Evolutionary conservation across 2,329 filamentous ascomycete species (phyloP).

Genomic region (Colletotrichum tabaci): DNA sequence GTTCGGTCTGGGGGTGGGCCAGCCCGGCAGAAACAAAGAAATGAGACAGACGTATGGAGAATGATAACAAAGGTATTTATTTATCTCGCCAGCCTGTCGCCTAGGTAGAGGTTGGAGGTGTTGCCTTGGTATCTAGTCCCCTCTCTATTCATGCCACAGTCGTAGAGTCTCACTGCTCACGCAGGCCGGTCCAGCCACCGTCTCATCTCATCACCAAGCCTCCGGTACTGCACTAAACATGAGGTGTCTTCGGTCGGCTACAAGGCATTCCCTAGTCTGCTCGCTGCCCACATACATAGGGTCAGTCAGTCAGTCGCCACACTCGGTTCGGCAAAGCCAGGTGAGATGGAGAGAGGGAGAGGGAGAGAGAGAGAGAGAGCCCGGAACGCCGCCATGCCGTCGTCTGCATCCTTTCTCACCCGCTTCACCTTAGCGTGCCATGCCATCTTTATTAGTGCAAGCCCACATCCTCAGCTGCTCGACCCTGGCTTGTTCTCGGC

Average conservation of each 20-base stretch:
- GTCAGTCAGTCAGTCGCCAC: too few relatives aligned
- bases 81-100: neutral
- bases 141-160: too few relatives aligned
- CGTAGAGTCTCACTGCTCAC: neutral
- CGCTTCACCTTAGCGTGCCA: constrained; percentile 14
- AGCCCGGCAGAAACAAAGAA: neutral
- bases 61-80: neutral
- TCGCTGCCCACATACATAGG: too few relatives aligned
- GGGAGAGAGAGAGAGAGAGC: neutral
- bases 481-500: constrained; percentile 29
- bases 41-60: neutral
- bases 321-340: neutral
- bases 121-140: too few relatives aligned
- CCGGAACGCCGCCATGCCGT: neutral
- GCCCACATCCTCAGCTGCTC: constrained; percentile 16
- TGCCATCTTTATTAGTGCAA: constrained; percentile 6
- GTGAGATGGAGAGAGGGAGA: neutral
- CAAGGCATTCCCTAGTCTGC: too few relatives aligned
- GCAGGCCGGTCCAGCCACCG: constrained; percentile 1
- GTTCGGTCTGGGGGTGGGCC: neutral
- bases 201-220: neutral
- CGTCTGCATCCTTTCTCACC: constrained; percentile 2
- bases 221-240: neutral
- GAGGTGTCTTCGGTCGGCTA: constrained; percentile 3
- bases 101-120: neutral